Percentiles rank a stretch among this genome's conserved stretches.
Evolutionary conservation across 768 basidiomycete species (phyloP).

Genomic region (Dentipellis fragilis): DNA sequence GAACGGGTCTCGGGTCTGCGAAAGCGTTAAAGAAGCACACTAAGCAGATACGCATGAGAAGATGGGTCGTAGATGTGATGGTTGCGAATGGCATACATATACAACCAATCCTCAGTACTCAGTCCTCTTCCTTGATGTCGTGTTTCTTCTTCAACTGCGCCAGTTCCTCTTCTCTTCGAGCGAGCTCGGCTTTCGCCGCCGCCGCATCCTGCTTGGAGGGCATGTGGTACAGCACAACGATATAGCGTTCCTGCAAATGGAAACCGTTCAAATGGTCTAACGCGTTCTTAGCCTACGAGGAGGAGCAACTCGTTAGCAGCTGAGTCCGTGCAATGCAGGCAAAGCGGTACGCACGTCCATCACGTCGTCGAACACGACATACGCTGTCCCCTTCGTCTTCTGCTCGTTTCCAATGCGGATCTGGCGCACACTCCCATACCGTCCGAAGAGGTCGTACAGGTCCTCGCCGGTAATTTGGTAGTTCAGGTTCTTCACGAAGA

Average conservation of each 20-base stretch:
- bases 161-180: constrained; percentile 84
- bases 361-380: constrained; percentile 92
- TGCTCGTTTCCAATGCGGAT: constrained; percentile 86
- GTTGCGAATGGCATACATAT: background rate
- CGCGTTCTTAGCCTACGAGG: constrained; percentile 81
- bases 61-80: background rate
- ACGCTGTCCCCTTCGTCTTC: constrained; percentile 93
- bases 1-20: background rate
- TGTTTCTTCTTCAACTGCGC: constrained; percentile 80
- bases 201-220: constrained; percentile 94
- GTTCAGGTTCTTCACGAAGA: constrained; percentile 90
- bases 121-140: constrained; percentile 59
- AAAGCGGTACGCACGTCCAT: constrained; percentile 63
- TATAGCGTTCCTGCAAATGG: constrained; percentile 95
- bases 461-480: constrained; percentile 91
- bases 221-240: constrained; percentile 97
- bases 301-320: constrained; percentile 6
- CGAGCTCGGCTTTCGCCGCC: constrained; percentile 85
- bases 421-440: constrained; percentile 94
- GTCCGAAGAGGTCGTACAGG: constrained; percentile 93
- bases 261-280: constrained; percentile 96
- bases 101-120: background rate
- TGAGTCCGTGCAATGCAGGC: background rate
- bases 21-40: background rate
- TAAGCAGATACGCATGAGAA: background rate